phyloP scores from a whole-genome alignment of 2,329 filamentous ascomycete genomes.

The Epicoccum nigrum region DNA sequence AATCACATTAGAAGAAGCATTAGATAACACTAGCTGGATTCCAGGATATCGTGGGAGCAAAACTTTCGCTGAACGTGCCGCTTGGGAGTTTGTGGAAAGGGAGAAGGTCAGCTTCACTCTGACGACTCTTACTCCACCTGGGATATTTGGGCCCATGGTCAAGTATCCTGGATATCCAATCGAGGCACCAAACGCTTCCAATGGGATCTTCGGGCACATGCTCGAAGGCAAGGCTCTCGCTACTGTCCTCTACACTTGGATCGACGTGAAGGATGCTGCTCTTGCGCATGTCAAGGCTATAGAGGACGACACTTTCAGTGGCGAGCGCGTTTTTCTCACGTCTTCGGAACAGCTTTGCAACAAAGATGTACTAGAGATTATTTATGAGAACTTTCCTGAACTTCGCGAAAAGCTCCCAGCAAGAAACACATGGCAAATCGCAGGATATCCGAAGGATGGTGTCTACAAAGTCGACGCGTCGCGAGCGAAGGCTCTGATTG shows the following conservation, averaged over 20 bases:
- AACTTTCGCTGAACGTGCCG: conserved; percentile 61
- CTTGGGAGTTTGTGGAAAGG: conserved; percentile 55
- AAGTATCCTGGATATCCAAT: conserved; percentile 63
- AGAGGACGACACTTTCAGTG: conserved; percentile 58
- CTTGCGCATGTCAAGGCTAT: conserved; percentile 63
- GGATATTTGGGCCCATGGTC: conserved; percentile 53
- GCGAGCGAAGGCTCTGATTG: conserved; percentile 59
- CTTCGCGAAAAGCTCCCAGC: conserved; percentile 52
- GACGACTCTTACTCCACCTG: conserved; percentile 52
- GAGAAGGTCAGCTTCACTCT: conserved; percentile 54
- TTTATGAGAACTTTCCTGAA: conserved; percentile 59
- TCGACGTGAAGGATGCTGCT: conserved; percentile 60
- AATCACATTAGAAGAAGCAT: conserved; percentile 55
- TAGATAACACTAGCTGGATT: conserved; percentile 38
- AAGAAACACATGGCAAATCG: conserved; percentile 32
- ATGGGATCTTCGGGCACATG: conserved; percentile 38
- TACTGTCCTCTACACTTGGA: conserved; percentile 26
- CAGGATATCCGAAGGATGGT: conserved; percentile 49
- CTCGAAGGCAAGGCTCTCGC: conserved; percentile 53
- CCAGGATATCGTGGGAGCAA: conserved; percentile 58
- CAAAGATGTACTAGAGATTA: conserved; percentile 60
- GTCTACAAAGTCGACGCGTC: conserved; percentile 61
- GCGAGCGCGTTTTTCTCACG: conserved; percentile 62
- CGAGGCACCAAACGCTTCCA: conserved; percentile 69
- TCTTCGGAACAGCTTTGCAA: conserved; percentile 62